Evolutionary conservation across 1,139 yeast genomes (phyloP).

Genomic region (Kodamaea ohmeri): DNA sequence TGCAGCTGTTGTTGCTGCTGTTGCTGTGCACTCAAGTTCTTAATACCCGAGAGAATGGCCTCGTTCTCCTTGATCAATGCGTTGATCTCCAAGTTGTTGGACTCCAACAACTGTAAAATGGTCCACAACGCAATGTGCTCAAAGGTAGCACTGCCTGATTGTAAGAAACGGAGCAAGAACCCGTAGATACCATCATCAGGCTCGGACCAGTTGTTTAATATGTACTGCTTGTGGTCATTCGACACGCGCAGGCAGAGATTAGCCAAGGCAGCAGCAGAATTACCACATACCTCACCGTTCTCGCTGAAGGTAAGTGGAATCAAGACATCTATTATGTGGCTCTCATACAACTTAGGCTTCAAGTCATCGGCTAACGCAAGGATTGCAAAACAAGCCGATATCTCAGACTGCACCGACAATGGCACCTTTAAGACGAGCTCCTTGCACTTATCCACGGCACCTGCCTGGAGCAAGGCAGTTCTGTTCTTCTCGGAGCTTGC

Average conservation of each 20-base stretch:
- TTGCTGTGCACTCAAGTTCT: conserved; percentile 44
- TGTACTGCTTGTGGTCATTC: conserved; percentile 69
- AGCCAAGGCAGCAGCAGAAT: conserved; percentile 97
- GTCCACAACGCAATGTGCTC: conserved; percentile 99
- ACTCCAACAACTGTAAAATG: conserved; percentile 84
- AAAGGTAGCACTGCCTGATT: conserved; percentile 88
- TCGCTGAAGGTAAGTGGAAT: conserved; percentile 86
- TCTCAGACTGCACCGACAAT: conserved; percentile 88
- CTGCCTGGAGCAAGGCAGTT: conserved; percentile 87
- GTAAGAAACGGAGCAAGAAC: conserved; percentile 75
- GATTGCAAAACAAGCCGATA: conserved; percentile 96
- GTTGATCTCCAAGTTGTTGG: conserved; percentile 71
- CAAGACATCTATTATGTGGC: conserved; percentile 83
- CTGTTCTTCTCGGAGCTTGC: conserved; percentile 94
- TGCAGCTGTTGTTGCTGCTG: conserved; percentile 34
- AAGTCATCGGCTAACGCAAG: conserved; percentile 94
- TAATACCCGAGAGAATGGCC: conserved; percentile 56
- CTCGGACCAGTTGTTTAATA: conserved; percentile 72
- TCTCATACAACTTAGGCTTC: conserved; percentile 77
- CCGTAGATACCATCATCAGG: conserved; percentile 88
- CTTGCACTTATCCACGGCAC: conserved; percentile 92
- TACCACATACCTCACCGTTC: conserved; percentile 96
- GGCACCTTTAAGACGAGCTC: conserved; percentile 84
- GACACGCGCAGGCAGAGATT: conserved; percentile 85
- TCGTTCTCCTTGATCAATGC: conserved; percentile 59